Evolutionary conservation across 495 filamentous ascomycete genomes (phyloP), one percentile per base, ranked within the genome.

Genomic region (Viridothelium virens): DNA sequence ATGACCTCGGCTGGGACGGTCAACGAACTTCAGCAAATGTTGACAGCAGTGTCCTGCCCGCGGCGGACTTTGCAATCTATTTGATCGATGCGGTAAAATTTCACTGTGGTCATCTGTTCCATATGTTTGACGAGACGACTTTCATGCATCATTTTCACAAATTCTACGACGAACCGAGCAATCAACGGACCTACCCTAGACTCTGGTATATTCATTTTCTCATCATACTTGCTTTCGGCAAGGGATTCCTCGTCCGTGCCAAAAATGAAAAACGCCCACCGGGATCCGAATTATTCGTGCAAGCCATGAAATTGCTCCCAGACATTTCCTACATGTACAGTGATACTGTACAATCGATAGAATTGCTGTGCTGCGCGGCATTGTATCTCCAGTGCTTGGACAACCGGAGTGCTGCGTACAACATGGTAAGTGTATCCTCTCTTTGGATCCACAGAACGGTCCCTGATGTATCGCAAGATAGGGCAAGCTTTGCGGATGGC

Each of bases 141-240:
- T 81, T 79, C 38, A 80, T 80, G 78, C 65, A 62, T 11, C 71
- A 73, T 2, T 63, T 80, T 3, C 70, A 74, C 31, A 72, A 74
- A 1, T 79, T 78, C 48, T 77, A 81, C 63, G 71, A 75, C 1
- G 70, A 70, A 1, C 67, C 71, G 3, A 69, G n/a, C 2, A 47
- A 72, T 36, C 70, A 68, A 5, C 69, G 68, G 39, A 70, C 71
- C 12, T 70, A 70, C 1, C 56, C 69, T 2, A 65, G 71, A 12
- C 34, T 80, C 47, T 81, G 78, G 79, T 80, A 78, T 62, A 77
- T 79, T 31, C 79, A 80, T 59, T 80, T 77, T 53, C 74, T 80
- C 41, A 70, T 80, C 3, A 74, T 81, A 47, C 65, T 81, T 11
- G 77, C 78, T 2, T 77, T 81, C 65, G 78, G 77, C 2, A 81